phyloP scores from a whole-genome alignment of 2,329 filamentous ascomycete species.

The Colletotrichum scovillei region DNA sequence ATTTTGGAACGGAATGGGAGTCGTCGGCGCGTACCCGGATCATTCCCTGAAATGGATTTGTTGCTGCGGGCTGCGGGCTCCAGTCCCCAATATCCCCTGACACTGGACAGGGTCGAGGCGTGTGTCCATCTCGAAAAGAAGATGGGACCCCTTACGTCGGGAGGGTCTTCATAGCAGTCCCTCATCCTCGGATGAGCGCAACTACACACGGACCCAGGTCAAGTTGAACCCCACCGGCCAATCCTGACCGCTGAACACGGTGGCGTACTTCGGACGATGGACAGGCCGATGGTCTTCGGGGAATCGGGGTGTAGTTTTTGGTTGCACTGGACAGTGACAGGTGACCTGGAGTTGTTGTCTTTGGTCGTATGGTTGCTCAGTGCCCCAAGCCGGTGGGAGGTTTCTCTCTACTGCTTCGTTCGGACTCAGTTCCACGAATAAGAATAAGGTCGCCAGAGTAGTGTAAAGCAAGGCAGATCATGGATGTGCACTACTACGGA shows the following conservation, averaged over 20 bases:
- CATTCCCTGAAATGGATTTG: not conserved
- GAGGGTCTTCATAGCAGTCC: constrained; percentile 3
- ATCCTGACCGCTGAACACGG: not conserved
- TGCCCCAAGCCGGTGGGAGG: not conserved
- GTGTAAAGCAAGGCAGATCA: not conserved
- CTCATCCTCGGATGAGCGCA: not conserved
- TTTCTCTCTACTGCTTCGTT: not conserved
- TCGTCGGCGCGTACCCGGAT: constrained; percentile 16
- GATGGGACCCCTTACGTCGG: not conserved
- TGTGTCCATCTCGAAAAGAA: too few species aligned
- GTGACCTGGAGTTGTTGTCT: not conserved
- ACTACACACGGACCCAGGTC: not conserved
- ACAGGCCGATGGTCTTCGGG: not conserved
- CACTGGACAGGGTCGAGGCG: not conserved
- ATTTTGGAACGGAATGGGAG: not conserved
- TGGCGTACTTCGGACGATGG: not conserved
- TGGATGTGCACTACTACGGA: not conserved
- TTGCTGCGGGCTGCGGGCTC: too few species aligned
- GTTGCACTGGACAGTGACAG: not conserved
- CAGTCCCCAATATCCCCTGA: too few species aligned
- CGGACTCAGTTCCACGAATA: not conserved
- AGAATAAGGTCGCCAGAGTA: not conserved
- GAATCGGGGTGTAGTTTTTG: not conserved
- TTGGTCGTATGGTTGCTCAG: not conserved
- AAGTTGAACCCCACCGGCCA: not conserved